Evolutionary conservation across 208 protist species (phyloP).

Genomic region (Angomonas deanei): DNA sequence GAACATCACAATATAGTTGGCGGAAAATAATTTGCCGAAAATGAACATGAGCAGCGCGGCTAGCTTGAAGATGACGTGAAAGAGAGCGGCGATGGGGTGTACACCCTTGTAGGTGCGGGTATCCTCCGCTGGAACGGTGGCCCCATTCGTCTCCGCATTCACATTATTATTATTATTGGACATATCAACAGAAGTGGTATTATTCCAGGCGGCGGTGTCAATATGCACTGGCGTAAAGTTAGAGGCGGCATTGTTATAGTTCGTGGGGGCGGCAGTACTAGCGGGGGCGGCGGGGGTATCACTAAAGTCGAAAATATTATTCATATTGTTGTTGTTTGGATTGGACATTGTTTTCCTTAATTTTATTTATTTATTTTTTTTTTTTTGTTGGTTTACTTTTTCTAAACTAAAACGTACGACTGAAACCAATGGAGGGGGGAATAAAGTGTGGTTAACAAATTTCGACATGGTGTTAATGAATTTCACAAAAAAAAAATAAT

Average conservation of each 20-base stretch:
- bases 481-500: neutral
- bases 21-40: constrained; percentile 49
- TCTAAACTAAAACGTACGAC: constrained; percentile 9
- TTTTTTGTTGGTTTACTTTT: neutral
- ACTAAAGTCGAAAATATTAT: neutral
- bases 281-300: neutral
- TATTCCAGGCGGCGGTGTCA: neutral
- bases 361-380: constrained; percentile 9
- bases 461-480: no score
- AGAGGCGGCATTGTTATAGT: neutral
- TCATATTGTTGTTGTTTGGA: neutral
- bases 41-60: constrained; percentile 80
- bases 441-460: no score
- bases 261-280: neutral
- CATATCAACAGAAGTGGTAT: neutral
- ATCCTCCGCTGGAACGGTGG: neutral
- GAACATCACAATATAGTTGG: constrained; percentile 72
- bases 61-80: constrained; percentile 88
- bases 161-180: neutral
- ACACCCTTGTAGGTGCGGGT: constrained; percentile 66
- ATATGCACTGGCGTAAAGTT: constrained; percentile 2
- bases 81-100: constrained; percentile 78
- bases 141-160: neutral
- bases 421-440: neutral
- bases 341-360: neutral